Percentiles rank a stretch among this genome's conserved stretches.
Evolutionary conservation across 192 early-diverging fungal species (phyloP).

Genomic region (Backusella tarrabulga): DNA sequence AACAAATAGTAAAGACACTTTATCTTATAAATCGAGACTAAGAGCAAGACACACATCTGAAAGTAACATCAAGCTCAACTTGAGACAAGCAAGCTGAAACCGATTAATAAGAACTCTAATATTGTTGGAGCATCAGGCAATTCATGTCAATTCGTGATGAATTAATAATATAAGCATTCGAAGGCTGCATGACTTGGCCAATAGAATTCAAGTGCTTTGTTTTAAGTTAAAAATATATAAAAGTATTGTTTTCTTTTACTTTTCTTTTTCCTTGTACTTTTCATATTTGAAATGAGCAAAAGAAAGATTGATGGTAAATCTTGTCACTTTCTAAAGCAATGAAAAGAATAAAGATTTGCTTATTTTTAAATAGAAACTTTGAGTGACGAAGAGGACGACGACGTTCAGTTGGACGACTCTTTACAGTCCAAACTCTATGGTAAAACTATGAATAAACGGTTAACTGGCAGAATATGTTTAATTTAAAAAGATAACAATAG

Average conservation of each 20-base stretch:
- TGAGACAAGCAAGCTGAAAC: too few species aligned
- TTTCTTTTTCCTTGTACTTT: neutral
- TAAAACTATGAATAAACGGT: constrained; percentile 5
- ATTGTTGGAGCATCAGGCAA: too few species aligned
- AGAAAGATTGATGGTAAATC: constrained; percentile 18
- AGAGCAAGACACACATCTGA: too few species aligned
- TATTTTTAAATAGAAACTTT: constrained; percentile 4
- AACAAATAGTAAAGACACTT: too few species aligned
- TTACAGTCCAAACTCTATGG: constrained; percentile 31
- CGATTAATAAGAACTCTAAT: too few species aligned
- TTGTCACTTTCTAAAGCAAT: neutral
- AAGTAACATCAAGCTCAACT: too few species aligned
- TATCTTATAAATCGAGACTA: too few species aligned
- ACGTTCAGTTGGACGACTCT: constrained; percentile 27
- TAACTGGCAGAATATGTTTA: neutral
- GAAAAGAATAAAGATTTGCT: neutral
- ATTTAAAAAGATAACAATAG: constrained; percentile 11
- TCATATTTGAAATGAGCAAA: constrained; percentile 17
- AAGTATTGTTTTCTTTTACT: neutral
- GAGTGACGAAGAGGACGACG: constrained; percentile 33
- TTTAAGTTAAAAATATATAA: neutral
- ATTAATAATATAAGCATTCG: neutral
- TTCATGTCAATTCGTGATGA: neutral
- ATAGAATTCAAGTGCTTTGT: neutral
- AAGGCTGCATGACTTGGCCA: neutral